phyloP scores from a whole-genome alignment of 768 basidiomycete genomes.

The Psilocybe cyanescens region DNA sequence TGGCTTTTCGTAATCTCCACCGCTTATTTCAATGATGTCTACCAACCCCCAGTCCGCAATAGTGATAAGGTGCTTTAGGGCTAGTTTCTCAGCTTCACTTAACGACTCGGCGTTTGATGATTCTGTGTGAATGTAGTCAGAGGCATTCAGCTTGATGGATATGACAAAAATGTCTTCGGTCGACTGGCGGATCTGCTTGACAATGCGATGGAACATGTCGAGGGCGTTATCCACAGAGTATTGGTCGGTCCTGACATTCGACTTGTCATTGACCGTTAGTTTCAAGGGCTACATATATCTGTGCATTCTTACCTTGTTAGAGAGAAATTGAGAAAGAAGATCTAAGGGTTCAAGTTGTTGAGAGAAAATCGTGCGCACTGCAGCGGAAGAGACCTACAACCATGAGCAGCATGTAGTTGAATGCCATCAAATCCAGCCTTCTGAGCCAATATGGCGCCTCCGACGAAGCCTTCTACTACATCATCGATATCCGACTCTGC shows the following conservation, averaged over 20 bases:
- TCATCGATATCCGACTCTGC: constrained; percentile 58
- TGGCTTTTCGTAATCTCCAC: constrained; percentile 84
- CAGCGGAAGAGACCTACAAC: constrained; percentile 57
- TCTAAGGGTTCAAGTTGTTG: constrained; percentile 44
- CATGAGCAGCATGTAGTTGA: constrained; percentile 85
- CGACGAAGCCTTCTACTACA: constrained; percentile 65
- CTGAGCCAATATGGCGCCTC: constrained; percentile 66
- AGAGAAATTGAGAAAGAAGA: constrained; percentile 79
- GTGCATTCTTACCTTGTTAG: constrained; percentile 55
- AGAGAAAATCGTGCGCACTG: not conserved
- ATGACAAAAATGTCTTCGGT: constrained; percentile 66
- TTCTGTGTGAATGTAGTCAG: constrained; percentile 60
- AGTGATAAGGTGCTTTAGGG: constrained; percentile 60
- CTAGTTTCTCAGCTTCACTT: constrained; percentile 41
- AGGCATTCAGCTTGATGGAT: constrained; percentile 81
- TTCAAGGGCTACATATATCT: not conserved
- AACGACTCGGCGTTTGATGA: constrained; percentile 17
- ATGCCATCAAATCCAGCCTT: constrained; percentile 84
- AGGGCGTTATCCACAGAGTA: constrained; percentile 59
- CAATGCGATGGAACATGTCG: constrained; percentile 60
- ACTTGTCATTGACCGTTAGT: constrained; percentile 9
- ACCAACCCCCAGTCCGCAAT: constrained; percentile 68
- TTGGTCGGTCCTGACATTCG: constrained; percentile 54
- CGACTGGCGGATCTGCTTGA: constrained; percentile 54
- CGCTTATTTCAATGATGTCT: constrained; percentile 89